These are phyloP conservation scores for Huntiella abstrusa DNA, from an alignment of 2,329 filamentous ascomycete genomes.

Conservation along the genomic window DNA sequence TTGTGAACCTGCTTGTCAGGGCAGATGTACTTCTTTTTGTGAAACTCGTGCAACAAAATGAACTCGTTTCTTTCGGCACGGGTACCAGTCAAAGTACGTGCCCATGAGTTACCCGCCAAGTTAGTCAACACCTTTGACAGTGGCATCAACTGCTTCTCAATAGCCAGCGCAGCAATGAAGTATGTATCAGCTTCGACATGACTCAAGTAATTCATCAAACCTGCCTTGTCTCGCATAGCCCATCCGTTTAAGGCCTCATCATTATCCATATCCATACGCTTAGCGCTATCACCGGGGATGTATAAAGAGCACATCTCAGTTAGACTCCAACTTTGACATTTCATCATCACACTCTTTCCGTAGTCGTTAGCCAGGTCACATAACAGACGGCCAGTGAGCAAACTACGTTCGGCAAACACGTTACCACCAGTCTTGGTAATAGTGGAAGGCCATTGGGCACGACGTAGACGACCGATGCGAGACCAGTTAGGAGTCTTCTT, in stretches of 20 bases:
- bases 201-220: conserved; percentile 79
- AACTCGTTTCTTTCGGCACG: conserved; percentile 97
- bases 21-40: conserved; percentile 93
- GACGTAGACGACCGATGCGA: conserved; percentile 69
- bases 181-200: conserved; percentile 93
- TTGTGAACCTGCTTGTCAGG: conserved; percentile 83
- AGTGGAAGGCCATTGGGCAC: conserved; percentile 68
- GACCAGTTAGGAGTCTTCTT: conserved; percentile 92
- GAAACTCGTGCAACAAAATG: conserved; percentile 93
- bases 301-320: conserved; percentile 95
- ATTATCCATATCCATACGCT: conserved; percentile 68
- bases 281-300: conserved; percentile 46
- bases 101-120: conserved; percentile 94
- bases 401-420: conserved; percentile 80
- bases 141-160: conserved; percentile 80
- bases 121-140: conserved; percentile 92
- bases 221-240: conserved; percentile 58
- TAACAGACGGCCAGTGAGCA: conserved; percentile 73
- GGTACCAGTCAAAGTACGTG: conserved; percentile 83
- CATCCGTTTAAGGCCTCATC: conserved; percentile 73
- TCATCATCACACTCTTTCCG: conserved; percentile 90
- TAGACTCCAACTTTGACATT: conserved; percentile 94
- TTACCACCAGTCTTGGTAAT: conserved; percentile 73
- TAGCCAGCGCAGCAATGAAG: conserved; percentile 77
- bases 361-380: conserved; percentile 93